Evolutionary conservation across 371 early-diverging fungal species (phyloP).

Genomic region (Mortierella sp.): DNA sequence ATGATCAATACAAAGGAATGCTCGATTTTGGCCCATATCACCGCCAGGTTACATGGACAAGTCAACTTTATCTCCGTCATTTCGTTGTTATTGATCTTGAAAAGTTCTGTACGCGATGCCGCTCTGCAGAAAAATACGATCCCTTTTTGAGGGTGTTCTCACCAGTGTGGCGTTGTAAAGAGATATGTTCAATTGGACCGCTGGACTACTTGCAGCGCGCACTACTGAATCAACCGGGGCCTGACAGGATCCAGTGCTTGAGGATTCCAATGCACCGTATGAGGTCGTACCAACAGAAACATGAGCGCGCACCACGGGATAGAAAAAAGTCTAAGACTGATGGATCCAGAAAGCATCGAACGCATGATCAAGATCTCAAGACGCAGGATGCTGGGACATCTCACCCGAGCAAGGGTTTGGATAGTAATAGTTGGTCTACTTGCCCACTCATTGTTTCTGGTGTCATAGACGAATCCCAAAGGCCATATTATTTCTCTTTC

Average conservation of each 20-base stretch:
- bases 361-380: background rate
- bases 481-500: slow-evolving; percentile 38
- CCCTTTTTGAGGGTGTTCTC: slow-evolving; percentile 4
- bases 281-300: slow-evolving; percentile 29
- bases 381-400: background rate
- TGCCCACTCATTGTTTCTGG: background rate
- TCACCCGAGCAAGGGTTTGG: background rate
- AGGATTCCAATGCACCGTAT: slow-evolving; percentile 40
- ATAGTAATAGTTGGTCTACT: background rate
- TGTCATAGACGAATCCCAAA: slow-evolving; percentile 10
- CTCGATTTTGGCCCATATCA: slow-evolving; percentile 13
- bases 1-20: background rate
- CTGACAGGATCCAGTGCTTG: slow-evolving; percentile 24
- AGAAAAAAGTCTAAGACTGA: background rate
- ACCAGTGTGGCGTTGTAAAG: background rate
- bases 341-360: background rate
- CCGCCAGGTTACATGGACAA: slow-evolving; percentile 22
- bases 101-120: slow-evolving; percentile 19
- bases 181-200: background rate
- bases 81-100: slow-evolving; percentile 21
- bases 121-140: slow-evolving; percentile 3
- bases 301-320: slow-evolving; percentile 18
- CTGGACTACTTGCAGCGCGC: slow-evolving; percentile 32
- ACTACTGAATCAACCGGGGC: slow-evolving; percentile 17
- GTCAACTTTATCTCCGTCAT: slow-evolving; percentile 29